Base-by-base conservation (phyloP, 2,329 filamentous ascomycete genomes). In the Phyllosticta capitalensis region DNA sequence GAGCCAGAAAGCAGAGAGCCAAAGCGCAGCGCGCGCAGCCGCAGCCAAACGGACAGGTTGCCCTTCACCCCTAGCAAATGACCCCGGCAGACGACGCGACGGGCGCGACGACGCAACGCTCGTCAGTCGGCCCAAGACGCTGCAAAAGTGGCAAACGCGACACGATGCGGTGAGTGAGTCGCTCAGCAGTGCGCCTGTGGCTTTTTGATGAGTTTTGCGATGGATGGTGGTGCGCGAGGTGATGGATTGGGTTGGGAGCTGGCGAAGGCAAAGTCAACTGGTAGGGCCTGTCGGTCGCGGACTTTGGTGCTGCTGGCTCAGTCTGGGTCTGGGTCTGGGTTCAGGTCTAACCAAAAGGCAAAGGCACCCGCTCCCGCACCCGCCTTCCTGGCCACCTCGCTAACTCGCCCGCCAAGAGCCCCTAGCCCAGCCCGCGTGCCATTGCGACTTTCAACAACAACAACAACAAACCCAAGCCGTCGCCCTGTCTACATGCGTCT, bases 21-120 rank as follows among this genome's bases (percentile, higher is more conserved):
- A 45, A 45, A 45, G 38, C 38, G 33, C 33, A 38, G 33, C 9
- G 38, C 38, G 14, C 38, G 24, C 24, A 26, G 24, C 24, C 33
- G 38, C 38, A 19, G 14, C 38, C 38, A n/a, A 26, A 17, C n/a
- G 19, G 38, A 45, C 30, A 26, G 38, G 26, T 22, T 20, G 55
- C 26, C 49, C 22, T 22, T n/a, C 20, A 45, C 53, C 56, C 54
- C 56, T 58, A 55, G 54, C 56, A 54, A 61, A 52, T 56, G 52
- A 57, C 60, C 56, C 56, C 55, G 52, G 55, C 45, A 38, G 50
- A 50, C 54, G 56, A 59, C 60, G 60, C 53, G 54, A 51, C 50
- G 55, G 33, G 54, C 50, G 30, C 48, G 48, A 56, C 51, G 20
- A 45, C 19, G 51, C 60, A 55, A 56, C 52, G 28, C 60, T 52